Percentiles rank a stretch among this genome's conserved stretches.
Evolutionary conservation across 345 rosid species (phyloP).

Genomic region (Noccaea bulbosa): DNA sequence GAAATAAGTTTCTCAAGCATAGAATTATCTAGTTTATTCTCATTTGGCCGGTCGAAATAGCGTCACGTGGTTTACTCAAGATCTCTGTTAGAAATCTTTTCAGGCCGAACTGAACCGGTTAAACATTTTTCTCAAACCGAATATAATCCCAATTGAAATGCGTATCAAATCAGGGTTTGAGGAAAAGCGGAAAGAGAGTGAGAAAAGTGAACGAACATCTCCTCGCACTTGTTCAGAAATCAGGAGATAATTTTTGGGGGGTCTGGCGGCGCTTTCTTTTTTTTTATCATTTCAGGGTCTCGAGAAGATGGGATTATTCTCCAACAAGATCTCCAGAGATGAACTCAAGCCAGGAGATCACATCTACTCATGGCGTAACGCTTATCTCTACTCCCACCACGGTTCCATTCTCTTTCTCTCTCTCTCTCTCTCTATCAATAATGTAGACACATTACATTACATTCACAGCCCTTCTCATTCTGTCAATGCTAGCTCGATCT

Average conservation of each 20-base stretch:
- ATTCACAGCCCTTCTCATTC: neutral
- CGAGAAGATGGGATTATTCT: conserved; percentile 60
- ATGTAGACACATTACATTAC: neutral
- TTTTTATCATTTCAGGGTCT: neutral
- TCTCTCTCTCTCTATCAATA: neutral
- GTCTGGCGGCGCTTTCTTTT: conserved; percentile 6
- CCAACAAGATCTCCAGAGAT: conserved; percentile 58
- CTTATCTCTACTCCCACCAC: conserved; percentile 74
- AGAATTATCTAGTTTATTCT: no score
- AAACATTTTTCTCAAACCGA: no score
- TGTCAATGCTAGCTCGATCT: neutral
- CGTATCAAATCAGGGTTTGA: neutral
- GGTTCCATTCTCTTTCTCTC: conserved; percentile 47
- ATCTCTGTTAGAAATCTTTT: no score
- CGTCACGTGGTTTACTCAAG: no score
- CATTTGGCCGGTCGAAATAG: no score
- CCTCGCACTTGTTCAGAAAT: neutral
- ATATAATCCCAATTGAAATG: no score
- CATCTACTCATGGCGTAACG: conserved; percentile 78
- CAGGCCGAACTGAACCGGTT: no score
- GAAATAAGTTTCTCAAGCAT: no score
- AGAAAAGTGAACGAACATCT: neutral
- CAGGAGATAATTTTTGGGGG: neutral
- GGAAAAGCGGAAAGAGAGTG: conserved; percentile 13
- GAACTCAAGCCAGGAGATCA: conserved; percentile 72